Conservation (phyloP, 2,329 filamentous ascomycete genomes). For the Tolypocladium capitatum region DNA sequence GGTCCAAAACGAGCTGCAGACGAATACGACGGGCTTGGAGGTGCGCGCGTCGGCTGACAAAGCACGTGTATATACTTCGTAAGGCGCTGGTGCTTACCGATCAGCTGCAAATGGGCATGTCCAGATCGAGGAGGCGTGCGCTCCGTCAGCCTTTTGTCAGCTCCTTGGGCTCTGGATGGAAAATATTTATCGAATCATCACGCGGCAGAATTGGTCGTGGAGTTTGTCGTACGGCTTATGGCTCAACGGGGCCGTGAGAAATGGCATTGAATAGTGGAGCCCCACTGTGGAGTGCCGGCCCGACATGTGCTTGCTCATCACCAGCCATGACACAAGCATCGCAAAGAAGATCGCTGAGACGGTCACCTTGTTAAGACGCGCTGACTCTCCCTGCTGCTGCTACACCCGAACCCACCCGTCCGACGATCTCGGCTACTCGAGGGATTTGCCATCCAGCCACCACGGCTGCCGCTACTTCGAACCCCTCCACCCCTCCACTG, state of each 20-base stretch:
- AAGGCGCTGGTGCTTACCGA: background rate
- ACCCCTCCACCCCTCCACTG: no score
- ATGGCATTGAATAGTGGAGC: no score
- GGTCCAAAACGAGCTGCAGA: background rate
- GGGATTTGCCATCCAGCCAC: background rate
- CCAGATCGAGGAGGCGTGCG: background rate
- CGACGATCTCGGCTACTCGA: background rate
- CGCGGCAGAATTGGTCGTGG: no score
- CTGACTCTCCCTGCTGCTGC: no score
- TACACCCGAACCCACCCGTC: no score
- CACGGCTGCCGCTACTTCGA: background rate
- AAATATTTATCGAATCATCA: background rate
- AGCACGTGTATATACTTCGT: no score
- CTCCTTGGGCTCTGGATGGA: background rate
- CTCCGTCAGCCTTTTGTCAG: background rate
- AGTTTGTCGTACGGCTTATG: no score
- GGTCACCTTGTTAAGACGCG: no score
- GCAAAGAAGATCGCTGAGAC: no score
- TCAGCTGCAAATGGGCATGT: background rate
- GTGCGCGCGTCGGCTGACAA: background rate
- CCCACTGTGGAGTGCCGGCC: background rate
- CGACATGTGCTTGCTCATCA: background rate
- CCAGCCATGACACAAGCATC: background rate
- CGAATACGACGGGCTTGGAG: no score
- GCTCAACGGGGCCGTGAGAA: no score